Base-by-base conservation (phyloP, 352 stramenopile genomes). In the Pythium dissimile region DNA sequence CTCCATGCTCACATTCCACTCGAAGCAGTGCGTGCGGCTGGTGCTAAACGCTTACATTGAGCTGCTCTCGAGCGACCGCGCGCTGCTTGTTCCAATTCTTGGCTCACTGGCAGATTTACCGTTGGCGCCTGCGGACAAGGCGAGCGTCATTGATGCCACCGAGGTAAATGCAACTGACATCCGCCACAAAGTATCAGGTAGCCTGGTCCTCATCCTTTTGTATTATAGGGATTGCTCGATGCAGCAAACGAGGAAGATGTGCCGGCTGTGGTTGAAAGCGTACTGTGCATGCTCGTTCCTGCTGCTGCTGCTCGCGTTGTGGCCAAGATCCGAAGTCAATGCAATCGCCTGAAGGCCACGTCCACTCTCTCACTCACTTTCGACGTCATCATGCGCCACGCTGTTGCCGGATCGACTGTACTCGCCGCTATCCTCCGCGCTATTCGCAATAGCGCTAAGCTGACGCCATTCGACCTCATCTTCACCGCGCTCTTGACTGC, bases 1-100 rank as follows among this genome's bases (percentile, higher is more conserved):
- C 42, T 71, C 84, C 23, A 89, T 89, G 84, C 73, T 94, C 32
- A 92, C 80, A 18, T 92, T 88, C 56, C 82, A 92, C 54, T 92
- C 84, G 1, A 77, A 77, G 30, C 73, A 89, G 47, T 94, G 84
- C 58, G 79, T 92, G 6, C 56, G 79, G n/a, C 51, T 94, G 8
- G 84, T 94, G 3, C 56, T 92, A 8, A 56, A 88, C 43, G 69
- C 80, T 9, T 92, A 91, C 59, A 50, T 89, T 24, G 84, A 92
- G 55, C 66, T 94, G 41, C 62, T 94, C 16, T 64, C 82, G 6
- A 88, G 73, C n/a, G 84, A 94, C 18, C 64, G 79, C 24, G 73
- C 75, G n/a, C 56, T 94, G 41, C 69, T 94, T 7, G 84, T 91
- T 21, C 82, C 84, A 34, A 82, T 94, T 31, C 65, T 94, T 1